Evolutionary conservation across 345 rosid genomes (phyloP).

Genomic region (Eucalyptus caleyi): DNA sequence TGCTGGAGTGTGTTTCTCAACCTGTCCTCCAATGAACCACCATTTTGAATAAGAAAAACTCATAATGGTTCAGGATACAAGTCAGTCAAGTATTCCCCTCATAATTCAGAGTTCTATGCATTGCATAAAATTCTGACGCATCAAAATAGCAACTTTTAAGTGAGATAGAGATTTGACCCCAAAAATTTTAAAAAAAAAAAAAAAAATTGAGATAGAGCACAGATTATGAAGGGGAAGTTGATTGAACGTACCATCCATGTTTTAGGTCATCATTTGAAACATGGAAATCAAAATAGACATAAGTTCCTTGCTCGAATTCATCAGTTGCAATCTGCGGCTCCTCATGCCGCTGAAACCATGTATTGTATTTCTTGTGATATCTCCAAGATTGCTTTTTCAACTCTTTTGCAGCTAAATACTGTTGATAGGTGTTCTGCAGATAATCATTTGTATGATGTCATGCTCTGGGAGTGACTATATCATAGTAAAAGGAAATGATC

Average conservation of each 20-base stretch:
- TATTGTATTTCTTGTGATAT: conserved; percentile 93
- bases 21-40: neutral
- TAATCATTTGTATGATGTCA: neutral
- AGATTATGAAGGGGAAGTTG: neutral
- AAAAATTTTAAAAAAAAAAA: too few species aligned
- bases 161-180: neutral
- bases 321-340: conserved; percentile 97
- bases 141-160: neutral
- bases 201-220: neutral
- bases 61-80: neutral
- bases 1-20: neutral
- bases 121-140: neutral
- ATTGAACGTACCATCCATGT: conserved; percentile 70
- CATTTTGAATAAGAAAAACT: neutral
- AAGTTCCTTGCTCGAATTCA: conserved; percentile 95
- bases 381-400: conserved; percentile 98
- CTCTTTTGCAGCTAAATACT: conserved; percentile 92
- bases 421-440: conserved; percentile 85
- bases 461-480: neutral
- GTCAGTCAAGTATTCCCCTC: neutral
- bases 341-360: conserved; percentile 97
- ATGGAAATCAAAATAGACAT: conserved; percentile 94
- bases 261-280: conserved; percentile 74
- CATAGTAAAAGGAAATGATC: neutral
- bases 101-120: neutral